Evolutionary conservation across 1,284 basidiomycete species (phyloP), one percentile per base, ranked within the genome.

Genomic region (Mycena citricolor): DNA sequence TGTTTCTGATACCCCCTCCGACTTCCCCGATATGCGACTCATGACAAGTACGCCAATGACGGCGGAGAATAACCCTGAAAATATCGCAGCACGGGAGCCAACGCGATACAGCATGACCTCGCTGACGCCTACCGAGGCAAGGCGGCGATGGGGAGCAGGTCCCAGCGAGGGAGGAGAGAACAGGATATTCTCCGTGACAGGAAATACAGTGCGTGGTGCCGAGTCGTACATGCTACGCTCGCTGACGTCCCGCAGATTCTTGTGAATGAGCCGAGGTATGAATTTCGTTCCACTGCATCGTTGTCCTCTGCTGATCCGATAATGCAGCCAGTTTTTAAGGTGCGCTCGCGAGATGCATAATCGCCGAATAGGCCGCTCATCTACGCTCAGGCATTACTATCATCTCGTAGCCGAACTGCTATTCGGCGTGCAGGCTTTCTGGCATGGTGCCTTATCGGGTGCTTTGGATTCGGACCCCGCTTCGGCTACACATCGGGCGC

Each of bases 301-400:
- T n/a, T n/a, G n/a, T n/a, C n/a, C n/a, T n/a, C n/a, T n/a, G n/a
- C n/a, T n/a, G n/a, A n/a, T n/a, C n/a, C n/a, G n/a, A n/a, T n/a
- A n/a, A n/a, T n/a, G n/a, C n/a, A n/a, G n/a, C n/a, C n/a, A n/a
- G n/a, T n/a, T n/a, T n/a, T n/a, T n/a, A n/a, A n/a, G n/a, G n/a
- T n/a, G n/a, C n/a, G n/a, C n/a, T n/a, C n/a, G n/a, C n/a, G n/a
- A n/a, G n/a, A n/a, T n/a, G n/a, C n/a, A n/a, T n/a, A n/a, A n/a
- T n/a, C n/a, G n/a, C n/a, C n/a, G n/a, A n/a, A n/a, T n/a, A n/a
- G n/a, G n/a, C n/a, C n/a, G n/a, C n/a, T n/a, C n/a, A n/a, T n/a
- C n/a, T n/a, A n/a, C n/a, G n/a, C 73, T 90, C 22, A 70, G 75
- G 43, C 88, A 91, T 61, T 90, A 89, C 62, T 91, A 90, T 63